Evolutionary conservation across 2,329 filamentous ascomycete species (phyloP), one percentile per base, ranked within the genome.

Genomic region (Tothia fuscella): DNA sequence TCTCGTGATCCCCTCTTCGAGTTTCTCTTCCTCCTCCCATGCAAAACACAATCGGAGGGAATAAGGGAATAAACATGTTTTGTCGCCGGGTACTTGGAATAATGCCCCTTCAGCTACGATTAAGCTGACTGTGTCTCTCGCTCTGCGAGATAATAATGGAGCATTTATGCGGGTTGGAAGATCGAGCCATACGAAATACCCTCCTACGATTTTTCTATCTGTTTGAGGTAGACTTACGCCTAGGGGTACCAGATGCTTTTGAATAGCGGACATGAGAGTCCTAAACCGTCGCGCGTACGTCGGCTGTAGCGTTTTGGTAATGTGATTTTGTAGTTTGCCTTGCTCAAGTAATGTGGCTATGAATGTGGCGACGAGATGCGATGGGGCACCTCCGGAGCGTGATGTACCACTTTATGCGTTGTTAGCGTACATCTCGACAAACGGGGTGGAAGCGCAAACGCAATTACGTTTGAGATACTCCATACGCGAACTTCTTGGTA

Each of bases 131-230:
- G 80, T 72, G 17, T 66, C 60, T 52, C 70, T 63, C 13, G 79
- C 79, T 29, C 66, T 64, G 50, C 68, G 61, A 5, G 74, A 73
- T 24, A 86, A 64, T 6, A 70, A 66, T 24, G 61, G 62, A 26
- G 71, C 76, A 6, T 68, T 65, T 41, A 80, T 61, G 33, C 55
- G 42, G 47, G 57, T 47, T 0, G 79, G 78, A 4, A 93, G 58
- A 2, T 67, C 69, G 20, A 93, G 59, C 86, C 86, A 94, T 36
- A 93, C 65, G 57, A 93, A 94, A 56, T 89, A 94, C 0, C 87
- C 87, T 17, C 45, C 45, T n/a, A 26, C 41, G 5, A 46, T 21
- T 2, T 28, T 12, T 25, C 24, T 22, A 7, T 29, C n/a, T 12
- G 29, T 26, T 14, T 21, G 41, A 12, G 59, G 57, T 28, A 66